These are phyloP conservation scores for Cladobotryum mycophilum DNA, from an alignment of 2,329 filamentous ascomycete genomes.

Conservation along the genomic window DNA sequence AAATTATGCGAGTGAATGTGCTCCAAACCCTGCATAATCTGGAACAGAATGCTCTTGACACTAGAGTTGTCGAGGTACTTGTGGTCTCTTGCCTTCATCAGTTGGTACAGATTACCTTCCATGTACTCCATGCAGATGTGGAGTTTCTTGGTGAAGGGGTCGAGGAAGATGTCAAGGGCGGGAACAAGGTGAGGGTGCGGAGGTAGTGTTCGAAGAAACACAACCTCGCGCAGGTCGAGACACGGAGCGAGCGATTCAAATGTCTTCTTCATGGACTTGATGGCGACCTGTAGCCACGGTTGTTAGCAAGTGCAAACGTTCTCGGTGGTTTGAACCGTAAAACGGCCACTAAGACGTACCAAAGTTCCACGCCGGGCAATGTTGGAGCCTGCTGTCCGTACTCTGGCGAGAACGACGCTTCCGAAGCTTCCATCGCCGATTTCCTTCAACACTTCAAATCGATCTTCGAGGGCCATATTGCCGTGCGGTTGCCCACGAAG, in stretches of 20 bases:
- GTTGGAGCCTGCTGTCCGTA: slow-evolving; percentile 81
- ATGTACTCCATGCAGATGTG: slow-evolving; percentile 99
- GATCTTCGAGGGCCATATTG: slow-evolving; percentile 72
- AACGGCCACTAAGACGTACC: slow-evolving; percentile 52
- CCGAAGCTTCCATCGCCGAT: slow-evolving; percentile 99
- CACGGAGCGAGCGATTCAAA: slow-evolving; percentile 90
- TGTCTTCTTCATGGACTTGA: slow-evolving; percentile 99
- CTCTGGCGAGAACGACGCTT: slow-evolving; percentile 85
- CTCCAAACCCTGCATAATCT: slow-evolving; percentile 92
- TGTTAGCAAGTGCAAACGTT: slow-evolving; percentile 5
- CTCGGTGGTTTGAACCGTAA: background rate
- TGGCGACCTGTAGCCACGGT: slow-evolving; percentile 65
- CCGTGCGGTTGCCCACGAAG: slow-evolving; percentile 58
- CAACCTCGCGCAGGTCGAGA: slow-evolving; percentile 89
- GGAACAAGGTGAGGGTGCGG: slow-evolving; percentile 90
- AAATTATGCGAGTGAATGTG: slow-evolving; percentile 97
- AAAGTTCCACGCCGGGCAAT: slow-evolving; percentile 86
- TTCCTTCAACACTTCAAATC: slow-evolving; percentile 95
- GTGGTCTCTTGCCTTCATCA: slow-evolving; percentile 98
- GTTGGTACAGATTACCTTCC: slow-evolving; percentile 97
- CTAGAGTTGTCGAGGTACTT: slow-evolving; percentile 84
- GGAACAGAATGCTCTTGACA: slow-evolving; percentile 96
- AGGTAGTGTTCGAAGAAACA: slow-evolving; percentile 87
- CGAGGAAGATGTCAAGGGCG: slow-evolving; percentile 94
- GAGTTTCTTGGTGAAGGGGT: slow-evolving; percentile 90